A percentile compares a stretch with the other conserved stretches of the same genome.
Evolutionary conservation across 2,329 filamentous ascomycete species (phyloP).

Genomic region (Alternaria conjuncta): DNA sequence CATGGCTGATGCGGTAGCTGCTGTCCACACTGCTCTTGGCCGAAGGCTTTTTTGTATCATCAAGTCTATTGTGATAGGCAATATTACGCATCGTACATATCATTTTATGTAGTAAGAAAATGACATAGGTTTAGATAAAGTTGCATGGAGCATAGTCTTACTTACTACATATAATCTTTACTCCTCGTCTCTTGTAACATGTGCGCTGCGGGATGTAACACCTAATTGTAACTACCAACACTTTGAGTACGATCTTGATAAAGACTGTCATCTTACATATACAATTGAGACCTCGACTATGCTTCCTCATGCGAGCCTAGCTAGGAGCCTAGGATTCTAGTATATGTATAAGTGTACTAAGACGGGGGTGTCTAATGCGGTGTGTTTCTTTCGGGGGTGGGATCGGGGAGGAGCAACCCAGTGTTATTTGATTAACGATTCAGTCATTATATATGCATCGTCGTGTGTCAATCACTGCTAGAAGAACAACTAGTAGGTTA

Average conservation of each 20-base stretch:
- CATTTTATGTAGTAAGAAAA: no score
- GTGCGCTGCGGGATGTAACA: background rate
- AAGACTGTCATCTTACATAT: background rate
- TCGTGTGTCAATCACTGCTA: background rate
- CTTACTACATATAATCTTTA: background rate
- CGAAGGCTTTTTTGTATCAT: background rate
- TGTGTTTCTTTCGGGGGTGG: background rate
- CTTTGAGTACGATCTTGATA: background rate
- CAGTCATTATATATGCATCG: background rate
- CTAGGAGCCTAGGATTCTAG: background rate
- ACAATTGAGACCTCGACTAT: background rate
- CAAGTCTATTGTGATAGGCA: rapidly evolving
- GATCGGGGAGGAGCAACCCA: background rate
- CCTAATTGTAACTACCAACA: rapidly evolving
- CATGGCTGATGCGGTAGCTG: background rate
- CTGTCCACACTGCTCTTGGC: background rate
- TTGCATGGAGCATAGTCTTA: background rate
- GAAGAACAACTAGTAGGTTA: background rate
- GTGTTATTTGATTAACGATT: background rate
- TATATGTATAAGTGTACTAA: background rate
- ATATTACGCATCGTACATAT: no score
- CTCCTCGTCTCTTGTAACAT: background rate
- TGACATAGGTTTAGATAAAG: no score
- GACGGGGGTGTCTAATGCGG: background rate
- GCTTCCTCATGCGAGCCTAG: background rate